Evolutionary conservation across 129 eudicot genomes (phyloP), one percentile per base, ranked within the genome.

Genomic region (Glebionis coronaria): DNA sequence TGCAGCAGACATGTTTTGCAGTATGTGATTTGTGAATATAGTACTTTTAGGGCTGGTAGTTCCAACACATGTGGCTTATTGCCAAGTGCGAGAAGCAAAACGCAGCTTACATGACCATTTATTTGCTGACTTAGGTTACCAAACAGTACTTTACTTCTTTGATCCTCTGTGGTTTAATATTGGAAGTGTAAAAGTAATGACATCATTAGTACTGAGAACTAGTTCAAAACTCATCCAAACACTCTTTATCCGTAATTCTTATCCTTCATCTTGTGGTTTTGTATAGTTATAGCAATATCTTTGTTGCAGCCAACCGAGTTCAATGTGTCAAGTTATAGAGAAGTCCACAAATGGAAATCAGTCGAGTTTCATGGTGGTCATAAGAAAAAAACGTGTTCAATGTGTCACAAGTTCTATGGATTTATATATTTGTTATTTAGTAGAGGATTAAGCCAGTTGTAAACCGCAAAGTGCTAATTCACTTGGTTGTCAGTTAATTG

Each of bases 31-130:
- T 47, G 82, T 83, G 71, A 70, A 77, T 68, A 76, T 72, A 82
- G 82, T 79, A 14, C 77, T 79, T 51, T 80, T n/a, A n/a, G n/a
- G n/a, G n/a, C n/a, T n/a, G n/a, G n/a, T n/a, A n/a, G n/a, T n/a
- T n/a, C n/a, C n/a, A n/a, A n/a, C n/a, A n/a, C n/a, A n/a, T n/a
- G n/a, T n/a, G n/a, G n/a, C n/a, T n/a, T n/a, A n/a, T n/a, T n/a
- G n/a, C 66, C 86, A 82, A 78, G 86, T 82, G 44, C 78, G 80
- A 31, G 80, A 83, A 78, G 88, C 88, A 52, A 79, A 83, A 59
- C 82, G 74, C 57, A 71, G 69, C 63, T 58, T 83, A 19, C 79
- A 79, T 56, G 80, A 76, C 59, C 74, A 38, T 61, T 83, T 83
- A 44, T 76, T 79, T 63, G 82, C 71, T 4, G 80, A 83, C 16